Conservation (phyloP, 257 asterid genomes). For the Galeopsis tetrahit region DNA sequence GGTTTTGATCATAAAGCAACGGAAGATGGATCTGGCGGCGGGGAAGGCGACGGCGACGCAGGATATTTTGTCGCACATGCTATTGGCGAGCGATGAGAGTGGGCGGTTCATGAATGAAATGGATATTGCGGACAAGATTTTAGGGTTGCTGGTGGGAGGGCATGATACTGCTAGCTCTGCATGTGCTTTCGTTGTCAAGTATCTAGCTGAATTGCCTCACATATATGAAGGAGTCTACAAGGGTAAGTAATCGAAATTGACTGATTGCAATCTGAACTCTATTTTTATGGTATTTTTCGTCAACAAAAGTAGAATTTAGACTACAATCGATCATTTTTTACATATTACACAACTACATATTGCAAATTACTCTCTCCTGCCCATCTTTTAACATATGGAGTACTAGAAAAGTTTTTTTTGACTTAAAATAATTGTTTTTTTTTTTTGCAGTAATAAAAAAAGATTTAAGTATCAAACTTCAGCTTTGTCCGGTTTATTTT, state of each 20-base stretch:
- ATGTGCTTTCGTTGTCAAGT: conserved; percentile 52
- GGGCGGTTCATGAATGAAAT: conserved; percentile 50
- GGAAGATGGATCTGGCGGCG: conserved; percentile 48
- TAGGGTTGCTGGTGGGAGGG: conserved; percentile 58
- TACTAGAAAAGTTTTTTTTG: no score
- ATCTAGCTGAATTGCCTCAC: conserved; percentile 50
- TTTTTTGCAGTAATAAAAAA: no score
- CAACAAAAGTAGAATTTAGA: no score
- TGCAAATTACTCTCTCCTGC: no score
- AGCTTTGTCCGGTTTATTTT: no score
- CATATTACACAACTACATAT: no score
- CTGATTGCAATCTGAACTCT: no score
- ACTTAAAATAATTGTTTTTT: no score
- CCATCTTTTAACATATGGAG: no score
- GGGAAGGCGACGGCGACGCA: conserved; percentile 50
- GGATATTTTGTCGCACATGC: conserved; percentile 57
- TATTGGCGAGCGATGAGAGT: conserved; percentile 44
- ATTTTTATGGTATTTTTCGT: no score
- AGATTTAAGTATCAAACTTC: no score
- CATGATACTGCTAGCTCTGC: conserved; percentile 64
- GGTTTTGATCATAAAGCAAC: conserved; percentile 41
- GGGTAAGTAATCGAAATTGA: conserved; percentile 25
- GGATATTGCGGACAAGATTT: conserved; percentile 53
- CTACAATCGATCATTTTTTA: no score
- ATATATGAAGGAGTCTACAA: conserved; percentile 47